phyloP scores from a whole-genome alignment of 2,329 filamentous ascomycete genomes.

The Aspergillus sclerotialis region DNA sequence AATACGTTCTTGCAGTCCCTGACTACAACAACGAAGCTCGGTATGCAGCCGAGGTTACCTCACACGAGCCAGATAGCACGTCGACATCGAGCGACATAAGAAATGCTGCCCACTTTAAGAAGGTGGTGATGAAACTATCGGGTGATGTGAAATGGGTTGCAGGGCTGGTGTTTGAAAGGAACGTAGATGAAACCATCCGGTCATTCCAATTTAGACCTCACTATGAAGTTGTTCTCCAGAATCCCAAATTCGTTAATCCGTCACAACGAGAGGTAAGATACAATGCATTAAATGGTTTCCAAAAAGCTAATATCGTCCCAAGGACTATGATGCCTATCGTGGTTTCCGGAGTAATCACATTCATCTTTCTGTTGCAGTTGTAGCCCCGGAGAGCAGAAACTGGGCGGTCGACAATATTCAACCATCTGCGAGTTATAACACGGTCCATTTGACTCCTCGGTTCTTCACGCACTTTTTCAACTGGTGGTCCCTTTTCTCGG shows the following conservation, averaged over 20 bases:
- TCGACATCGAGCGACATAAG: constrained; percentile 58
- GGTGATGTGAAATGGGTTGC: constrained; percentile 91
- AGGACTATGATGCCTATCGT: constrained; percentile 82
- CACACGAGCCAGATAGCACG: constrained; percentile 52
- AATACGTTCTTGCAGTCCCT: constrained; percentile 89
- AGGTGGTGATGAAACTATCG: constrained; percentile 97
- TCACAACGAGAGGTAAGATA: constrained; percentile 42
- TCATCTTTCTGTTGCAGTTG: constrained; percentile 85
- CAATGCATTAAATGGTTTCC: neutral
- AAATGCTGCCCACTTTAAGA: constrained; percentile 83
- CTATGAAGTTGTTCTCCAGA: constrained; percentile 81
- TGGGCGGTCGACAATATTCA: constrained; percentile 72
- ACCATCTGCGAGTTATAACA: constrained; percentile 87
- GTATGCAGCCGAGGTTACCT: constrained; percentile 45
- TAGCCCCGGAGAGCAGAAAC: constrained; percentile 77
- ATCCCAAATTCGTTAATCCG: constrained; percentile 64
- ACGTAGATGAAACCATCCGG: constrained; percentile 62
- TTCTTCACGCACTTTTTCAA: constrained; percentile 98
- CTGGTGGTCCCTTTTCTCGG: constrained; percentile 96
- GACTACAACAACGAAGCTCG: constrained; percentile 87
- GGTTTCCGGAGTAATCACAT: constrained; percentile 98
- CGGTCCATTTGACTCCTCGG: constrained; percentile 84
- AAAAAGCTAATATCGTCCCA: constrained; percentile 22
- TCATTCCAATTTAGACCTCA: constrained; percentile 88
- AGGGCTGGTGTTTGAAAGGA: constrained; percentile 85